Conservation (phyloP, 805 yeast species). For the Myxozyma neglecta region DNA sequence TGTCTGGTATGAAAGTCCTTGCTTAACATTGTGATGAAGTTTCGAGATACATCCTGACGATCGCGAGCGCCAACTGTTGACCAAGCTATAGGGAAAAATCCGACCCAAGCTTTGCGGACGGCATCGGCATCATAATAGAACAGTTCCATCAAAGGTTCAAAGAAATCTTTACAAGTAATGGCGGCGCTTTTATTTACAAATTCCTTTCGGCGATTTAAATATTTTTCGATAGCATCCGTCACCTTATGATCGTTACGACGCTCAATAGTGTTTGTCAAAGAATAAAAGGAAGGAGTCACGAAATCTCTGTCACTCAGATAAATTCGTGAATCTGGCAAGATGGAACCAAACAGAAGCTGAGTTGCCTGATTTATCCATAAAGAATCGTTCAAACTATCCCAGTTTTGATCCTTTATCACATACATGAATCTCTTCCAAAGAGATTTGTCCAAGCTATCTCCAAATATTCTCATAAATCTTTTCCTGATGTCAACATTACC, state of each 20-base stretch:
- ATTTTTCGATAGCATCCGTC: slow-evolving; percentile 32
- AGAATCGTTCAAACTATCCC: slow-evolving; percentile 93
- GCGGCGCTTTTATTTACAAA: slow-evolving; percentile 35
- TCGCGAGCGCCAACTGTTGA: slow-evolving; percentile 74
- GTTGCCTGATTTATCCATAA: slow-evolving; percentile 94
- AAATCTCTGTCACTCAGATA: slow-evolving; percentile 51
- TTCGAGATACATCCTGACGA: slow-evolving; percentile 77
- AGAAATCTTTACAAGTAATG: slow-evolving; percentile 56
- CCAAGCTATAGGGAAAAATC: slow-evolving; percentile 79
- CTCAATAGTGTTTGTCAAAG: slow-evolving; percentile 29
- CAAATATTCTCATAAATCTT: slow-evolving; percentile 75
- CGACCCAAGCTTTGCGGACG: slow-evolving; percentile 80
- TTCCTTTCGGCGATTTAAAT: slow-evolving; percentile 29
- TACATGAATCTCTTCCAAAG: slow-evolving; percentile 78
- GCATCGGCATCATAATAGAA: slow-evolving; percentile 80
- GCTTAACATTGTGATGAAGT: slow-evolving; percentile 73
- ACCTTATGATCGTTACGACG: slow-evolving; percentile 28
- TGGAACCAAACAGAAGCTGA: slow-evolving; percentile 78
- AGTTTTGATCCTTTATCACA: slow-evolving; percentile 89
- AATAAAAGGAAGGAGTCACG: slow-evolving; percentile 37
- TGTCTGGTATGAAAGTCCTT: slow-evolving; percentile 94
- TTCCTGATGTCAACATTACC: slow-evolving; percentile 72
- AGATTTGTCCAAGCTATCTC: slow-evolving; percentile 73
- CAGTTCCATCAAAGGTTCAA: slow-evolving; percentile 73
- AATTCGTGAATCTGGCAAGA: slow-evolving; percentile 53